Evolutionary conservation across 2,329 filamentous ascomycete species (phyloP).

Genomic region (Fusarium sp.): DNA sequence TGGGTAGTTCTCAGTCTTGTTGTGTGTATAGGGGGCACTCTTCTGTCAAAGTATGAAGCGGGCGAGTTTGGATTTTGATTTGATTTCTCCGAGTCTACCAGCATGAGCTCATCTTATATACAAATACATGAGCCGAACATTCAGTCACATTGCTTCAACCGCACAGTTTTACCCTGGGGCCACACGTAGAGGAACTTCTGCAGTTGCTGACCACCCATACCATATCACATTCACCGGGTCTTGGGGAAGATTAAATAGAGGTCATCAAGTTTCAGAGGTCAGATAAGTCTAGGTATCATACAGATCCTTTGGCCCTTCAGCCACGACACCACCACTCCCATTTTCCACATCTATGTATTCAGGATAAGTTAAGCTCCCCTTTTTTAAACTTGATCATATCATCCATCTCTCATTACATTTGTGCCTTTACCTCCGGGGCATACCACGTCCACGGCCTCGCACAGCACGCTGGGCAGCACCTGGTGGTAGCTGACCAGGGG

Average conservation of each 20-base stretch:
- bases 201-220: background rate
- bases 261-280: conserved; percentile 46
- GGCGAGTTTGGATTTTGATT: conserved; percentile 23
- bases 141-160: background rate
- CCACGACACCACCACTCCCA: conserved; percentile 26
- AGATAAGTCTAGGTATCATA: conserved; percentile 53
- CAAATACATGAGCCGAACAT: background rate
- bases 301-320: conserved; percentile 50
- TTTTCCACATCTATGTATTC: conserved; percentile 37
- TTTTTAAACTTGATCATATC: conserved; percentile 38
- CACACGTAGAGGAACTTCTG: background rate
- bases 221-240: background rate
- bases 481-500: conserved; percentile 79
- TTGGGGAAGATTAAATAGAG: conserved; percentile 26
- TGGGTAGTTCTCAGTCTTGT: conserved; percentile 15
- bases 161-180: background rate
- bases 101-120: conserved; percentile 14
- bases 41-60: conserved; percentile 29
- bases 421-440: conserved; percentile 77
- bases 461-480: conserved; percentile 91
- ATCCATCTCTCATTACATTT: conserved; percentile 38
- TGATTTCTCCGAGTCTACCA: conserved; percentile 20
- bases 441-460: conserved; percentile 84
- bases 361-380: conserved; percentile 25
- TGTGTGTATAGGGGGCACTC: background rate